phyloP scores from a whole-genome alignment of 2,329 filamentous ascomycete species.

The Aspergillus brunneoviolaceus region DNA sequence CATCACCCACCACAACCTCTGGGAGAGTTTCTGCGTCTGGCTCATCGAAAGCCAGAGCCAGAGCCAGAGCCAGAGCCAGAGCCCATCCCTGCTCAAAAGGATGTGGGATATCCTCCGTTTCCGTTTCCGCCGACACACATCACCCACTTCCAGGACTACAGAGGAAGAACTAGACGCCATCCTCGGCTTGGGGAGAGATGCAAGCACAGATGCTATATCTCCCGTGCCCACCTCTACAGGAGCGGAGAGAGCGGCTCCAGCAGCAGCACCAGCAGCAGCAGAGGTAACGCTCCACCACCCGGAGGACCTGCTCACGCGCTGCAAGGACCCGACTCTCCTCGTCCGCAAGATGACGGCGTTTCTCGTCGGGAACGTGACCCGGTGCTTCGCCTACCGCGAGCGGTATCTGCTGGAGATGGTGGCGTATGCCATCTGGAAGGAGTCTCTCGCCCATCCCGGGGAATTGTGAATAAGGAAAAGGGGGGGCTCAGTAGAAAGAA shows the following conservation, averaged over 20 bases:
- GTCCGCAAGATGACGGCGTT: not conserved
- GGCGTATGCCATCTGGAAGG: slow-evolving; percentile 8
- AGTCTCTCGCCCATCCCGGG: not conserved
- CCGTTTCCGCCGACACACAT: not conserved
- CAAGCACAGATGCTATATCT: too few relatives aligned
- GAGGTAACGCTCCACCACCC: not conserved
- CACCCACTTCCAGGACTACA: not conserved
- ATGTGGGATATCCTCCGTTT: not conserved
- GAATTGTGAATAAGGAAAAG: too few relatives aligned
- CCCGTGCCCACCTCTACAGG: too few relatives aligned
- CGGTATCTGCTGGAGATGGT: slow-evolving; percentile 18
- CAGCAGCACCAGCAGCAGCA: not conserved
- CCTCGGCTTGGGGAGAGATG: not conserved
- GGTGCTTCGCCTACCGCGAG: slow-evolving; percentile 7
- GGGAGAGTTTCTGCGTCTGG: slow-evolving; percentile 11
- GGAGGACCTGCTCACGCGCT: not conserved
- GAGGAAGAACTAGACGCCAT: not conserved
- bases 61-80: not conserved
- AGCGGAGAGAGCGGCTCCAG: not conserved
- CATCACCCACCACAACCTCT: slow-evolving; percentile 7
- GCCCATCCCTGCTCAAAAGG: not conserved
- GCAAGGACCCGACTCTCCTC: not conserved
- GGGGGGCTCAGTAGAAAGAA: too few relatives aligned
- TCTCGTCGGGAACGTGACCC: not conserved
- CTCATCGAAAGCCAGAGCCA: not conserved